Evolutionary conservation across 129 eudicot genomes (phyloP).

Genomic region (Escallonia rubra): DNA sequence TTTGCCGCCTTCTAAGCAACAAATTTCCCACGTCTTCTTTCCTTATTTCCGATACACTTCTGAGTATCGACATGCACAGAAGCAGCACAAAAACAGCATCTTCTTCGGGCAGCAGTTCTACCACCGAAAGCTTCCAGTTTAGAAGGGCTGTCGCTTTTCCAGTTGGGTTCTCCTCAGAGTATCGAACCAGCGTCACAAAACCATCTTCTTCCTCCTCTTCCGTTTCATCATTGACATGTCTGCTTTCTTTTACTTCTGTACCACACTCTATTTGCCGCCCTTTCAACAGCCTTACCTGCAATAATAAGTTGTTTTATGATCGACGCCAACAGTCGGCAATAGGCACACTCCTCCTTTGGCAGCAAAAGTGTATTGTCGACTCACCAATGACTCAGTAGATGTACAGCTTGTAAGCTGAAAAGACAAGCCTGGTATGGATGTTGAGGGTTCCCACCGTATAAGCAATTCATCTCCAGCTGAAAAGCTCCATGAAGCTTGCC

Average conservation of each 20-base stretch:
- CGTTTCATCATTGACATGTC: constrained; percentile 2
- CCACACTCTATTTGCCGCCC: constrained; percentile 50
- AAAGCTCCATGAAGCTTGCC: constrained; percentile 70
- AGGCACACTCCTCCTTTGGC: too few relatives aligned
- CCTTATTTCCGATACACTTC: constrained; percentile 62
- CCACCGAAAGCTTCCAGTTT: constrained; percentile 69
- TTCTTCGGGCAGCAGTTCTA: constrained; percentile 80
- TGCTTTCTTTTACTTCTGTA: background rate
- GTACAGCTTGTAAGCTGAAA: constrained; percentile 32
- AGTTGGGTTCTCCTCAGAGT: constrained; percentile 59
- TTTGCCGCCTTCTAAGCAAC: constrained; percentile 61
- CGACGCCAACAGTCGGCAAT: background rate
- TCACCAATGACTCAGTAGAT: constrained; percentile 38
- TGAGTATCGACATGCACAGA: constrained; percentile 43
- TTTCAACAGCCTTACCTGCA: constrained; percentile 48
- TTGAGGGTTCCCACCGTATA: constrained; percentile 32
- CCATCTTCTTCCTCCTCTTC: constrained; percentile 46
- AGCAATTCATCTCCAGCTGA: constrained; percentile 67
- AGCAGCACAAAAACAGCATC: constrained; percentile 64
- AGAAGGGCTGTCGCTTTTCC: constrained; percentile 91
- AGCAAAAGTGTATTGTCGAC: background rate
- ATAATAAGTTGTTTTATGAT: background rate
- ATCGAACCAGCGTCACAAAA: constrained; percentile 67
- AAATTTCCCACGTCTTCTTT: constrained; percentile 69
- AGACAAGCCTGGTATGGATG: constrained; percentile 31